Percentiles rank a stretch among this genome's conserved stretches.
phyloP scores from a whole-genome alignment of 768 basidiomycete species.

The Ramaria sp. region DNA sequence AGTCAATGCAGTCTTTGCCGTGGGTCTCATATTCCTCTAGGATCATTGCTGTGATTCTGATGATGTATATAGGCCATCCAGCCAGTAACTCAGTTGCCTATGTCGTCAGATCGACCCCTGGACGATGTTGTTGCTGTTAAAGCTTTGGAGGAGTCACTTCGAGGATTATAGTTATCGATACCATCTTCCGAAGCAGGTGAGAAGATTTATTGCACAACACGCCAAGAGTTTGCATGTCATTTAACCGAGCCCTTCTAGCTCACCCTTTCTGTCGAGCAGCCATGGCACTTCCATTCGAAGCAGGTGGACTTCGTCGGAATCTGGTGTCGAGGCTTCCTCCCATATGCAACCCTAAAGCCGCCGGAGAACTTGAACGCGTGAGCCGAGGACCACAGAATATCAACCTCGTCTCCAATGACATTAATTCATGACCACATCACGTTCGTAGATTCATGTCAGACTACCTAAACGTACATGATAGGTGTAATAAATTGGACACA shows the following conservation, averaged over 20 bases:
- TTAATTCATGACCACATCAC: not conserved
- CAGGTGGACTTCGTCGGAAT: too few relatives aligned
- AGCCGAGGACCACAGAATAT: not conserved
- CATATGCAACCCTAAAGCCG: not conserved
- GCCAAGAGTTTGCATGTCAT: not conserved
- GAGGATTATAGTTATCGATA: not conserved
- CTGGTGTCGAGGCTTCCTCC: not conserved
- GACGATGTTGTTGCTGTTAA: not conserved
- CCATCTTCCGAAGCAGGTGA: not conserved
- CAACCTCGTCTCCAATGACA: not conserved
- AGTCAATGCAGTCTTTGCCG: not conserved
- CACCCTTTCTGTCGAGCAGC: not conserved
- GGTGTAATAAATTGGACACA: conserved; percentile 2
- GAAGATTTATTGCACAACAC: not conserved
- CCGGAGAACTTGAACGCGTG: too few relatives aligned
- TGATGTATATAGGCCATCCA: not conserved
- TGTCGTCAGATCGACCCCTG: not conserved
- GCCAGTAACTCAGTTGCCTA: not conserved
- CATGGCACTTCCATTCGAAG: not conserved
- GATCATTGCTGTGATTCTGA: not conserved
- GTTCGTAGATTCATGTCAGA: conserved; percentile 1
- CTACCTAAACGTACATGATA: conserved; percentile 3
- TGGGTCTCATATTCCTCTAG: not conserved
- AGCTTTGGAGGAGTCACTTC: not conserved
- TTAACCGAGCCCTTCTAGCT: not conserved